These are phyloP conservation scores for Penicillium desertorum DNA, from an alignment of 495 filamentous ascomycete genomes.

Conservation along the genomic window DNA sequence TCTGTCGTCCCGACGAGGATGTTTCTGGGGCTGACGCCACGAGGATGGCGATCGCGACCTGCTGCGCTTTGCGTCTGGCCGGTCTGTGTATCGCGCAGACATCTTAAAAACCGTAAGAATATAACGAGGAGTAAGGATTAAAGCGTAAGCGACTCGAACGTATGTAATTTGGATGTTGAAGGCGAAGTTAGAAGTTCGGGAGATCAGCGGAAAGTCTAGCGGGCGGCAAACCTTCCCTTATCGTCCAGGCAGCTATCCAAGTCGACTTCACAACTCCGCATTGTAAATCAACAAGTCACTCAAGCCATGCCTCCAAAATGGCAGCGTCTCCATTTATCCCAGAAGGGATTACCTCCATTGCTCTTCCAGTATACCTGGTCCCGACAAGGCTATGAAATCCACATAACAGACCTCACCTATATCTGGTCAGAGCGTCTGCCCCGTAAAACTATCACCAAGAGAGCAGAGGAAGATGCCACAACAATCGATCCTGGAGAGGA, in stretches of 20 bases:
- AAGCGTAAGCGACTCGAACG: not conserved
- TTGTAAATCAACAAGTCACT: not conserved
- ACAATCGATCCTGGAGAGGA: slow-evolving; percentile 87
- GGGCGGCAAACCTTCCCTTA: slow-evolving; percentile 30
- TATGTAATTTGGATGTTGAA: slow-evolving; percentile 8
- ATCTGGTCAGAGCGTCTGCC: slow-evolving; percentile 79
- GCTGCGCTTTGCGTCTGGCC: slow-evolving; percentile 36
- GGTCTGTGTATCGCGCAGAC: slow-evolving; percentile 37
- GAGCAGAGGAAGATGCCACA: slow-evolving; percentile 64
- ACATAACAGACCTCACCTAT: slow-evolving; percentile 78
- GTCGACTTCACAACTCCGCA: not conserved
- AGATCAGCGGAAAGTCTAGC: slow-evolving; percentile 33
- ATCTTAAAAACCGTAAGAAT: slow-evolving; percentile 18
- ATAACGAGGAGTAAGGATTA: slow-evolving; percentile 3
- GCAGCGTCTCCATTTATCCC: slow-evolving; percentile 33
- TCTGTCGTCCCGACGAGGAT: slow-evolving; percentile 36
- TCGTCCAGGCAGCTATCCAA: slow-evolving; percentile 21
- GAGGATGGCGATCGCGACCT: slow-evolving; percentile 47
- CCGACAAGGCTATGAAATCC: slow-evolving; percentile 62
- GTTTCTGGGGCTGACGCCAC: slow-evolving; percentile 40
- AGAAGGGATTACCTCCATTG: slow-evolving; percentile 44
- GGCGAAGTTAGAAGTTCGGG: slow-evolving; percentile 21
- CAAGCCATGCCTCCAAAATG: slow-evolving; percentile 42
- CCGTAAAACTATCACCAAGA: slow-evolving; percentile 59
- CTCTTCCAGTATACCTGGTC: slow-evolving; percentile 55